A percentile compares a stretch with the other conserved stretches of the same genome.
phyloP scores from a whole-genome alignment of 768 basidiomycete genomes.

The Mycena floridula region DNA sequence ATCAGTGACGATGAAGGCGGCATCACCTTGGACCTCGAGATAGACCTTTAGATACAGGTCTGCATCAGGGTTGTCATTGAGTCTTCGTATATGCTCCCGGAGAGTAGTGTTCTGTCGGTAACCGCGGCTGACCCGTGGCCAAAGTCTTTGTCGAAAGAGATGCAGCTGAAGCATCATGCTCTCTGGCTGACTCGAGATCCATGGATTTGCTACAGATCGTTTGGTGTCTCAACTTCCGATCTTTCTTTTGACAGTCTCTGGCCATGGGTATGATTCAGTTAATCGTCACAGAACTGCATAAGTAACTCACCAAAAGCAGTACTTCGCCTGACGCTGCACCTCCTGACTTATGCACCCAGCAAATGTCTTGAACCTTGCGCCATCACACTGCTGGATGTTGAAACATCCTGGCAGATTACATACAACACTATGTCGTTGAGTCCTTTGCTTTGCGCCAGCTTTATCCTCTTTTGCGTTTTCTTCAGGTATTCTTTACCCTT shows the following conservation, averaged over 20 bases:
- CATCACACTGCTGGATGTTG: slow-evolving; percentile 1
- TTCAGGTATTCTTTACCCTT: background rate
- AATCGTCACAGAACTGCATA: too few species aligned
- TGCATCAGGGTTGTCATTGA: background rate
- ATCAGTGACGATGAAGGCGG: background rate
- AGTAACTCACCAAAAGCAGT: slow-evolving; percentile 10
- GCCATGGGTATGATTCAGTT: background rate
- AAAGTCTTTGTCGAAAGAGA: background rate
- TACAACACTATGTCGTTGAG: slow-evolving; percentile 2
- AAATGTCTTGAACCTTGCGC: slow-evolving; percentile 7
- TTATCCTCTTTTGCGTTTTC: slow-evolving; percentile 5
- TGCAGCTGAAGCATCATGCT: background rate
- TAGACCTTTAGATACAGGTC: background rate
- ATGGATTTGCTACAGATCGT: slow-evolving; percentile 12
- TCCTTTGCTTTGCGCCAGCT: slow-evolving; percentile 7
- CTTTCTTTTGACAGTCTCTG: slow-evolving; percentile 11
- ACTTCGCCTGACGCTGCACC: slow-evolving; percentile 6
- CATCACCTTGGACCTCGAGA: background rate
- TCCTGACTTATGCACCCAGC: slow-evolving; percentile 7
- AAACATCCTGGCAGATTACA: too few species aligned
- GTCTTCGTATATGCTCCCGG: background rate
- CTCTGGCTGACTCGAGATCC: slow-evolving; percentile 7
- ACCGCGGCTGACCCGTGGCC: background rate
- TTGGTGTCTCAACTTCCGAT: slow-evolving; percentile 13
- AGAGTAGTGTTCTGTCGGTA: background rate